Evolutionary conservation across 2,329 filamentous ascomycete species (phyloP).

Genomic region (Aureobasidium musti): DNA sequence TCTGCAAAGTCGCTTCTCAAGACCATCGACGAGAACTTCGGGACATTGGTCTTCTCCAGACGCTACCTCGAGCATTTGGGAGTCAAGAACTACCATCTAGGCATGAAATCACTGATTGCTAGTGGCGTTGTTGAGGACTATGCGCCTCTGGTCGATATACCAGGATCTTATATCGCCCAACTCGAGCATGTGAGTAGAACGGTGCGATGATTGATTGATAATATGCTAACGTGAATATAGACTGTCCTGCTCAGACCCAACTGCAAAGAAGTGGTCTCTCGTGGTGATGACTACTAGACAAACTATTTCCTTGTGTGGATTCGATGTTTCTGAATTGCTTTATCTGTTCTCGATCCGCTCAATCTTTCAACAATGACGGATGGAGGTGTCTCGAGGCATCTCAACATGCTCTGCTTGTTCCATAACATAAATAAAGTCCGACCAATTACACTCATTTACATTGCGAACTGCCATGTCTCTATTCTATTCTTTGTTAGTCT

Average conservation of each 20-base stretch:
- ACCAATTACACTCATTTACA: slow-evolving; percentile 18
- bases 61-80: slow-evolving; percentile 91
- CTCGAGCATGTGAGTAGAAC: slow-evolving; percentile 78
- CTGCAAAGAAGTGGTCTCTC: slow-evolving; percentile 46
- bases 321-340: not conserved
- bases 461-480: no score
- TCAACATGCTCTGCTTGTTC: slow-evolving; percentile 16
- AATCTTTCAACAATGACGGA: not conserved
- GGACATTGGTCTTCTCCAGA: slow-evolving; percentile 85
- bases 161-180: slow-evolving; percentile 92
- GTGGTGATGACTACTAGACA: slow-evolving; percentile 54
- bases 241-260: slow-evolving; percentile 46
- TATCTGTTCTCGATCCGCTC: not conserved
- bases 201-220: not conserved
- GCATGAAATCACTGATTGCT: slow-evolving; percentile 83
- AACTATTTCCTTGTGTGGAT: not conserved
- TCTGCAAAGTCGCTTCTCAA: slow-evolving; percentile 84
- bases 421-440: not conserved
- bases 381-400: not conserved
- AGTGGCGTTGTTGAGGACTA: slow-evolving; percentile 87
- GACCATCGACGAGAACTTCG: slow-evolving; percentile 95
- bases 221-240: slow-evolving; percentile 46
- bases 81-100: slow-evolving; percentile 89
- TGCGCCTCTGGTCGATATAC: slow-evolving; percentile 84
- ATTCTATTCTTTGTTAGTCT: no score